These are phyloP conservation scores for Gastrolobium bilobum DNA, from an alignment of 306 rosid genomes.

Conservation along the genomic window DNA sequence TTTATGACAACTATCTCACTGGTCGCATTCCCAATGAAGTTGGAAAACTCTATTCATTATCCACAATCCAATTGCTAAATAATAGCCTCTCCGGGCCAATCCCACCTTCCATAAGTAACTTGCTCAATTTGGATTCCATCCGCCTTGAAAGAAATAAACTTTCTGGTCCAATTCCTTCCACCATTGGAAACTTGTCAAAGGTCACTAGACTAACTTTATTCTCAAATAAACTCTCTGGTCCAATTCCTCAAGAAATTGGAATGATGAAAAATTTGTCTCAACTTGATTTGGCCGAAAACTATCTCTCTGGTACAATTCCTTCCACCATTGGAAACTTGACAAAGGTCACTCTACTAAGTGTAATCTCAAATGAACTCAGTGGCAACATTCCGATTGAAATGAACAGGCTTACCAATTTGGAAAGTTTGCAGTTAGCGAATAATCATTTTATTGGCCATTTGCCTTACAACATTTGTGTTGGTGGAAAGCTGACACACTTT, in stretches of 20 bases:
- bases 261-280: no score
- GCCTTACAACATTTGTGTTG: constrained; percentile 35
- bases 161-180: constrained; percentile 18
- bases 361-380: not conserved
- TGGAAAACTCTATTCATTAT: not conserved
- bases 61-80: not conserved
- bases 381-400: constrained; percentile 28
- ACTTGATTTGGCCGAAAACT: no score
- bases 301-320: not conserved
- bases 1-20: not conserved
- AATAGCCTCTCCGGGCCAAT: constrained; percentile 10
- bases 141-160: not conserved
- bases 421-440: not conserved
- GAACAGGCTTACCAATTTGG: constrained; percentile 19
- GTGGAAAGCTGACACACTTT: not conserved
- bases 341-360: not conserved
- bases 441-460: constrained; percentile 38
- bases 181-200: constrained; percentile 20
- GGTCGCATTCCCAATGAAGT: constrained; percentile 33
- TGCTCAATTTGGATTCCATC: not conserved
- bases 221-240: not conserved
- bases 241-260: no score
- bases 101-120: constrained; percentile 19
- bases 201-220: accelerated
- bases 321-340: not conserved